These are phyloP conservation scores for Salix dunnii DNA, from an alignment of 345 rosid genomes.

Conservation along the genomic window DNA sequence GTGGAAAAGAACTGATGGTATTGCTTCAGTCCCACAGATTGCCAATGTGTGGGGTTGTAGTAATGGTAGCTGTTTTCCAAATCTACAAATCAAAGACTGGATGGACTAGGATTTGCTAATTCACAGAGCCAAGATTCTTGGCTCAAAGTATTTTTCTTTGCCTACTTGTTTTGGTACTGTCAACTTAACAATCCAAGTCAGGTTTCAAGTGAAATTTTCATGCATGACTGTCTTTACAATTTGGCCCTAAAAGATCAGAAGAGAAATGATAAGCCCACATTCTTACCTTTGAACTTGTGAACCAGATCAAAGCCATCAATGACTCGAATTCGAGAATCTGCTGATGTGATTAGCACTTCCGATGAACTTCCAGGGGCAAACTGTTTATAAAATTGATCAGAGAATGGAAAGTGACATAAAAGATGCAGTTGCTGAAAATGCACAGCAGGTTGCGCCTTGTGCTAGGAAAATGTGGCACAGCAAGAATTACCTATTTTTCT, in stretches of 20 bases:
- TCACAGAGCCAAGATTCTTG: neutral
- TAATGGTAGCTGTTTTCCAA: constrained; percentile 4
- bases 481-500: neutral
- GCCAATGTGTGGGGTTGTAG: neutral
- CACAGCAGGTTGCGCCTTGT: neutral
- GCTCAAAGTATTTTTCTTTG: neutral
- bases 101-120: neutral
- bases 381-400: constrained; percentile 44
- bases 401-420: constrained; percentile 13
- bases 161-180: neutral
- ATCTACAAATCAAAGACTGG: neutral
- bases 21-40: neutral
- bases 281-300: constrained; percentile 86
- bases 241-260: neutral
- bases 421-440: constrained; percentile 1
- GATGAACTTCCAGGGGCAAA: constrained; percentile 90
- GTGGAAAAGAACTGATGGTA: neutral
- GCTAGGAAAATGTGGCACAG: neutral
- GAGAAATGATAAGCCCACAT: neutral
- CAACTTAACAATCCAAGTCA: neutral
- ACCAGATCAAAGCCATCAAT: constrained; percentile 74
- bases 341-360: constrained; percentile 88
- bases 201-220: neutral
- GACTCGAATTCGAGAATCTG: constrained; percentile 89
- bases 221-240: neutral